Evolutionary conservation across 73 alveolate species (phyloP).

Genomic region (Stentor roeselii): DNA sequence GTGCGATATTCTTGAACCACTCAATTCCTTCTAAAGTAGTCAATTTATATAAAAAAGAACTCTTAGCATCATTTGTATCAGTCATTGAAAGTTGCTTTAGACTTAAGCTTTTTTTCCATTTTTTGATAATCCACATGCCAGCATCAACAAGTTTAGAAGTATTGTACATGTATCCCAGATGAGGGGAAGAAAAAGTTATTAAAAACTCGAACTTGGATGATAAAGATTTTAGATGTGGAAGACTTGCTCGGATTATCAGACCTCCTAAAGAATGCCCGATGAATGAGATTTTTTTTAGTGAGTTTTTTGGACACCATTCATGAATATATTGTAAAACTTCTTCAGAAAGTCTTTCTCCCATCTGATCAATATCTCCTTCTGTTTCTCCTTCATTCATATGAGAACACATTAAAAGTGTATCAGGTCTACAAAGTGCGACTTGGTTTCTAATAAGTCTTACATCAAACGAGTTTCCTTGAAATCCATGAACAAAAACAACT

Average conservation of each 20-base stretch:
- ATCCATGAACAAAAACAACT: constrained; percentile 95
- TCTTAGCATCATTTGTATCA: constrained; percentile 84
- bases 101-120: constrained; percentile 90
- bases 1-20: constrained; percentile 91
- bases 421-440: constrained; percentile 87
- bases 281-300: constrained; percentile 89
- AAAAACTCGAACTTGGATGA: constrained; percentile 79
- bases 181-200: constrained; percentile 94
- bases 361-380: constrained; percentile 85
- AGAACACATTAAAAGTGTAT: constrained; percentile 85
- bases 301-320: constrained; percentile 74
- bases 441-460: constrained; percentile 90
- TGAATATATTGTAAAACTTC: constrained; percentile 82
- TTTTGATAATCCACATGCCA: constrained; percentile 96
- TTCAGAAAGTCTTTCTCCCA: constrained; percentile 92
- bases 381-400: constrained; percentile 93
- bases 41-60: constrained; percentile 85
- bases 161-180: constrained; percentile 91
- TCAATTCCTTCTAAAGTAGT: constrained; percentile 70
- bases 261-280: constrained; percentile 99
- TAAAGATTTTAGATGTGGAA: constrained; percentile 67
- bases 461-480: constrained; percentile 93
- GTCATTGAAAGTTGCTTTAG: constrained; percentile 87
- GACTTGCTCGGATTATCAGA: constrained; percentile 80
- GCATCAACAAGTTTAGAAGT: constrained; percentile 58